Evolutionary conservation across 108 stramenopile species (phyloP), one percentile per base, ranked within the genome.

Genomic region (Seminavis robusta): DNA sequence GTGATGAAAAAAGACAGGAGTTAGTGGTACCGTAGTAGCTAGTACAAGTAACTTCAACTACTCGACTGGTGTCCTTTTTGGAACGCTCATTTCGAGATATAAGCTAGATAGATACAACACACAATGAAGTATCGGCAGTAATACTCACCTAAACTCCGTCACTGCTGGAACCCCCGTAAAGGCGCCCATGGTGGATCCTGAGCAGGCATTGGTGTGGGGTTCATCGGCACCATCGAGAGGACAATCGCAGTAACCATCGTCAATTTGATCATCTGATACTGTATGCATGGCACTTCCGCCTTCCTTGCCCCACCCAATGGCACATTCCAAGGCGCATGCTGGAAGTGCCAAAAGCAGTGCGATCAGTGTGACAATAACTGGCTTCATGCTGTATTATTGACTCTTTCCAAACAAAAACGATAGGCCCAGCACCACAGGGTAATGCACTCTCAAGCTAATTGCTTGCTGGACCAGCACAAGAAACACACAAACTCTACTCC

Each of bases 221-320:
- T 90, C 88, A 59, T 90, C 88, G 21, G 43, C 23, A 8, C 77
- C 82, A 39, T 78, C 77, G 9, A 63, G 45, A 8, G 87, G 87
- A 71, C 88, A 90, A 56, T 90, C 88, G 50, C 88, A 90, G 44
- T 83, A 90, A 8, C 71, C 80, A 52, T 90, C 88, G 63, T 90
- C 83, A 42, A 90, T 73, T 46, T 59, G 65, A 5, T 65, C 52
- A 10, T 52, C 32, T 5, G 79, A 61, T 48, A 86, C 69, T 8
- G 31, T 39, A 8, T 27, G 8, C 34, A 42, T 26, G 5, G 3
- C 5, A 24, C 5, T 48, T 25, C 33, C 36, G 26, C 15, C 20
- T 13, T 47, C n/a, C 29, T 8, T 1, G 26, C 48, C 33, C 50
- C 46, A 53, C n/a, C 67, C 67, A 37, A 47, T 59, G 29, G 52